Conservation (phyloP, 2,329 filamentous ascomycete genomes). For the Penicillium sp. region DNA sequence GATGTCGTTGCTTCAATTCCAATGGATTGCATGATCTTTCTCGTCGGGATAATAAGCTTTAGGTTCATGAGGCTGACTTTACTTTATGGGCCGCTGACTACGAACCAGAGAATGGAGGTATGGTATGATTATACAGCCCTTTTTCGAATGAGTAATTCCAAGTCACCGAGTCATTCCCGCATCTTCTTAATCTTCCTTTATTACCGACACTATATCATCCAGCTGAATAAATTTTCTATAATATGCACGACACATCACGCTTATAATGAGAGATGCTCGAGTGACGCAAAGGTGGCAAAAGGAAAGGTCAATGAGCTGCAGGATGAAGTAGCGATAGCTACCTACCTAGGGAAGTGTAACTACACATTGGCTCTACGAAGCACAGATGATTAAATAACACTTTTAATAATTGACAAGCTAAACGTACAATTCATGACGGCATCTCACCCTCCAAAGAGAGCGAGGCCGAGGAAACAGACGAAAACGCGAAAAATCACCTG, state of each 20-base stretch:
- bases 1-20: neutral
- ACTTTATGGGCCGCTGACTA: neutral
- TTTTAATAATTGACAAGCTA: conserved; percentile 26
- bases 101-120: neutral
- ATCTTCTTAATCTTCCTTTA: neutral
- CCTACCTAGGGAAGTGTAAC: neutral
- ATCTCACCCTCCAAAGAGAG: conserved; percentile 1
- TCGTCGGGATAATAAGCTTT: neutral
- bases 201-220: neutral
- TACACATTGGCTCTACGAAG: neutral
- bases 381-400: conserved; percentile 8
- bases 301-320: neutral
- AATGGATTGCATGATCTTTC: neutral
- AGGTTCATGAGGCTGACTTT: neutral
- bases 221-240: neutral
- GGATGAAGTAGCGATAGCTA: neutral
- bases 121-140: neutral
- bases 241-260: neutral
- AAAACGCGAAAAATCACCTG: neutral
- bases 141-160: neutral
- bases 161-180: neutral
- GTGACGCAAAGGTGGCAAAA: conserved; percentile 13
- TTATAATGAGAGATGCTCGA: neutral
- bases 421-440: conserved; percentile 34
- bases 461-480: conserved; percentile 10